A percentile compares a stretch with the other conserved stretches of the same genome.
Conservation (phyloP, 805 yeast genomes). For the Spathaspora sp. region DNA sequence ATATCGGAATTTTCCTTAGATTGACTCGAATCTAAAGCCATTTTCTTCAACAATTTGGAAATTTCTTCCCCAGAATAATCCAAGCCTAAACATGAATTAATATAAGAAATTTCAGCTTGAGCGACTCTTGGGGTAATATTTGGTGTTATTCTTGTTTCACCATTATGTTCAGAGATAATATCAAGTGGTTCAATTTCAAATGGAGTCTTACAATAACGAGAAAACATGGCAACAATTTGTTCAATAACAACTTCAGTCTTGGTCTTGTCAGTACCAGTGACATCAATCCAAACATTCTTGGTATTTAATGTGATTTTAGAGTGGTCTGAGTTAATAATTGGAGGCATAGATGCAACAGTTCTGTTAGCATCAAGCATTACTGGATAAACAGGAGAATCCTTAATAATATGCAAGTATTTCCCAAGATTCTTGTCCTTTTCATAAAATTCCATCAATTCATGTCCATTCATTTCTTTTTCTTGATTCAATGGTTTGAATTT, state of each 20-base stretch:
- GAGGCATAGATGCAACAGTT: slow-evolving; percentile 89
- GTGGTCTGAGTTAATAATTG: slow-evolving; percentile 89
- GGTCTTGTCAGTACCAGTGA: slow-evolving; percentile 93
- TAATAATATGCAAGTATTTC: slow-evolving; percentile 82
- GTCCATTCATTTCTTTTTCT: slow-evolving; percentile 65
- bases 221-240: slow-evolving; percentile 93
- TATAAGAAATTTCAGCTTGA: slow-evolving; percentile 75
- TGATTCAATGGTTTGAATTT: slow-evolving; percentile 75
- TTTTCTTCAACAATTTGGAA: slow-evolving; percentile 62
- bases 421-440: slow-evolving; percentile 88
- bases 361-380: slow-evolving; percentile 76
- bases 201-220: slow-evolving; percentile 76
- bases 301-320: slow-evolving; percentile 86
- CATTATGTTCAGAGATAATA: slow-evolving; percentile 77
- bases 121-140: slow-evolving; percentile 61
- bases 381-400: slow-evolving; percentile 86
- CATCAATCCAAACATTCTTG: slow-evolving; percentile 83
- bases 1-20: slow-evolving; percentile 44
- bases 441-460: slow-evolving; percentile 81
- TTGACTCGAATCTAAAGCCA: slow-evolving; percentile 71
- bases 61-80: slow-evolving; percentile 66
- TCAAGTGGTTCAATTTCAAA: slow-evolving; percentile 89
- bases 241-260: slow-evolving; percentile 91
- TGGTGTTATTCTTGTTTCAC: slow-evolving; percentile 74
- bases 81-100: slow-evolving; percentile 92